Evolutionary conservation across 2,329 filamentous ascomycete genomes (phyloP), one percentile per base, ranked within the genome.

Genomic region (Trichophyton benhamiae): DNA sequence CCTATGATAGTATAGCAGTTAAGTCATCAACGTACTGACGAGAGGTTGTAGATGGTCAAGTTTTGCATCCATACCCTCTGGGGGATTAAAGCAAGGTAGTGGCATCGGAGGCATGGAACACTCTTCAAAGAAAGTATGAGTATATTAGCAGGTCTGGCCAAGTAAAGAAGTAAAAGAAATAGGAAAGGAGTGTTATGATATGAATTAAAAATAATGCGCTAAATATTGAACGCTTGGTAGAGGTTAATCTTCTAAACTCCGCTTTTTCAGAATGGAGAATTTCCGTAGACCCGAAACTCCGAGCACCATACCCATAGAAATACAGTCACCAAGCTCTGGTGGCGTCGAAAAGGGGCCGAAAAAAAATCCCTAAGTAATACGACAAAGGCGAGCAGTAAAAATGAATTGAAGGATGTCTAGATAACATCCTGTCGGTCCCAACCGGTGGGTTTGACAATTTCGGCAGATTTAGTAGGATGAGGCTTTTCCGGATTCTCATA

Each of bases 351-450:
- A 5, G 25, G 25, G 25, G 49, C 49, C 4, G 27, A 41, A 58
- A 42, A 7, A 22, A 44, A 33, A 20, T 25, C 17, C 4, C 11
- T 36, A 55, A 36, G 2, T 13, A n/a, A 36, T 33, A 13, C n/a
- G 5, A 55, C 13, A 33, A 36, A 36, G 5, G 20, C n/a, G n/a
- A 3, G 22, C 9, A 30, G 3, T 9, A 55, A 9, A 33, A 20
- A 30, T 30, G 17, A 38, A 52, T 30, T 60, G 42, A 44, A 36
- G 41, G 36, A 60, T 3, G 42, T 41, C 73, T 67, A 80, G 60
- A 94, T 83, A 42, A 95, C 84, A 59, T 99, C 92, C 1, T 84
- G 76, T 30, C 92, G 80, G 71, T 96, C 91, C 82, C 88, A 99
- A 0, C 94, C 94, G 0, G 79, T 79, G 0, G 87, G 80, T 71